A percentile compares a stretch with the other conserved stretches of the same genome.
Conservation (phyloP, 78 protist species). For the Neovahlkampfia damariscottae region DNA sequence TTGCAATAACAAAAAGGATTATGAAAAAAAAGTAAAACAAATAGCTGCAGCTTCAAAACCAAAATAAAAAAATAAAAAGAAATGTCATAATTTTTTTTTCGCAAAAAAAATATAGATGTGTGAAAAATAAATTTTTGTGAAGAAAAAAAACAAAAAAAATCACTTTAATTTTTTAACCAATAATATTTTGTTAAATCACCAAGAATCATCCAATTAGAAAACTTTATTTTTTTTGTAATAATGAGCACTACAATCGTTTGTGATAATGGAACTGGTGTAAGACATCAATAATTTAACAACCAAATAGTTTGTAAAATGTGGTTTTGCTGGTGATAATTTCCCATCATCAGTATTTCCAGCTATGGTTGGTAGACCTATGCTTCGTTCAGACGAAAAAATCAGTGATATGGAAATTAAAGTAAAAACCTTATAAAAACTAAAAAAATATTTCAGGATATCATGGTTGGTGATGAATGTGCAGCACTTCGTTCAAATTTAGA, state of each 20-base stretch:
- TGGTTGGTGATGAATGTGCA: constrained; percentile 95
- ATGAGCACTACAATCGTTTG: constrained; percentile 52
- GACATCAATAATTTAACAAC: neutral
- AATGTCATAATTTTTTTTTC: too few species aligned
- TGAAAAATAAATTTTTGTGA: too few species aligned
- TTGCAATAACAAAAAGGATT: neutral
- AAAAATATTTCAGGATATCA: too few species aligned
- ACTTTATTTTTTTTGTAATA: too few species aligned
- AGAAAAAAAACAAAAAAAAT: too few species aligned
- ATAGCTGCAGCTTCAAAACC: neutral
- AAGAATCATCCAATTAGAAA: too few species aligned
- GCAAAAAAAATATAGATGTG: too few species aligned
- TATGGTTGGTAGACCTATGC: constrained; percentile 94
- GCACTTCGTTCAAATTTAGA: constrained; percentile 70
- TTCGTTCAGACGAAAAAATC: constrained; percentile 82
- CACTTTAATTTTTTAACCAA: too few species aligned
- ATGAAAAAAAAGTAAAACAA: neutral
- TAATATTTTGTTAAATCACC: too few species aligned
- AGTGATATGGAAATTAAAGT: constrained; percentile 37
- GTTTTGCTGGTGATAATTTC: constrained; percentile 94
- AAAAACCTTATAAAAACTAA: too few species aligned
- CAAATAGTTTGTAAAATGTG: constrained; percentile 88
- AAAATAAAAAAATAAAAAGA: neutral
- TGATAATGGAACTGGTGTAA: constrained; percentile 93
- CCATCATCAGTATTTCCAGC: constrained; percentile 91